phyloP scores from a whole-genome alignment of 169 alveolate genomes.

The Babesia gibsoni region DNA sequence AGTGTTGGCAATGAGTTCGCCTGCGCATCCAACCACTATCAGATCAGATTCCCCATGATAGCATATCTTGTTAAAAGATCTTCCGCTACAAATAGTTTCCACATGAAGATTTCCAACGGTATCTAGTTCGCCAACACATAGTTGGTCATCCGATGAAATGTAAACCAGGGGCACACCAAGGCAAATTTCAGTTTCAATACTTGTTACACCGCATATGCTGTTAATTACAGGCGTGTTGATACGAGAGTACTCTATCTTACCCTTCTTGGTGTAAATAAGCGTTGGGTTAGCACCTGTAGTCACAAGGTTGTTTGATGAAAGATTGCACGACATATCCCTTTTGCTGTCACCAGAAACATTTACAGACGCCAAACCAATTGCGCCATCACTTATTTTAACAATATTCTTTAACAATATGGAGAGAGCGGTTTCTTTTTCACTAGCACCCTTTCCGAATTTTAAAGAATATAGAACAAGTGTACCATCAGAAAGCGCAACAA shows the following conservation, averaged over 20 bases:
- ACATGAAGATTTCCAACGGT: constrained; percentile 37
- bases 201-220: neutral
- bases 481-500: constrained; percentile 57
- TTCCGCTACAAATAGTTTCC: constrained; percentile 36
- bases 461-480: constrained; percentile 18
- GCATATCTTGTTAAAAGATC: constrained; percentile 42
- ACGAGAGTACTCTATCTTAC: constrained; percentile 28
- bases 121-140: constrained; percentile 39
- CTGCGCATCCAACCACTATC: constrained; percentile 37
- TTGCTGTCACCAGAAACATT: neutral
- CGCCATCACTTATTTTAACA: constrained; percentile 14
- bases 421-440: neutral
- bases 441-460: neutral
- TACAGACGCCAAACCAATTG: constrained; percentile 14
- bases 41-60: constrained; percentile 43
- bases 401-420: neutral
- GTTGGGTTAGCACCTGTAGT: constrained; percentile 47
- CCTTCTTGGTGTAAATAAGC: constrained; percentile 33
- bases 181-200: neutral
- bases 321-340: neutral
- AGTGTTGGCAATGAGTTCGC: constrained; percentile 28
- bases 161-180: constrained; percentile 9
- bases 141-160: neutral
- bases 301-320: neutral
- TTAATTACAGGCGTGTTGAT: constrained; percentile 16